phyloP scores from a whole-genome alignment of 306 rosid species.

The Fragaria nilgerrensis region DNA sequence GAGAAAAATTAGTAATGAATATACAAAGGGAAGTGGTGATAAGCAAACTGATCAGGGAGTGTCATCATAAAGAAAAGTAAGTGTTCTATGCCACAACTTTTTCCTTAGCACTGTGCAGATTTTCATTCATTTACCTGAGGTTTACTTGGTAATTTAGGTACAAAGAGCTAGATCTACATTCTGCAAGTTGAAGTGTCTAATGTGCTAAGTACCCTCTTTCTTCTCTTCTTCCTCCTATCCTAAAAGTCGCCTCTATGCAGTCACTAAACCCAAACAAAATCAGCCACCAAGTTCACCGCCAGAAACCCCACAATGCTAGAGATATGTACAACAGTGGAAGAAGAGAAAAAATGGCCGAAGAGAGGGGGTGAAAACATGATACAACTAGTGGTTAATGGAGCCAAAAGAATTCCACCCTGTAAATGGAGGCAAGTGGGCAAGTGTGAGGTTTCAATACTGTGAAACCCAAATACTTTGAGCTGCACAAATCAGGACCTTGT shows the following conservation, averaged over 20 bases:
- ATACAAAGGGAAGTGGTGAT: neutral
- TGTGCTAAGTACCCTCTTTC: neutral
- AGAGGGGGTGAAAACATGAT: neutral
- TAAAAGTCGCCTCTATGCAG: neutral
- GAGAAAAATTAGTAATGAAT: neutral
- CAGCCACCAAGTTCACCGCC: neutral
- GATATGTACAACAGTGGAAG: constrained; percentile 4
- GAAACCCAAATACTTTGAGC: neutral
- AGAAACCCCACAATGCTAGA: constrained; percentile 1
- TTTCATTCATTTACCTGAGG: neutral
- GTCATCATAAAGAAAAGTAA: neutral
- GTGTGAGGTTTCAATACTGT: constrained; percentile 2
- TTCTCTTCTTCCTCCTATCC: constrained; percentile 5
- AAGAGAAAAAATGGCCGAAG: neutral
- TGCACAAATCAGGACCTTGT: constrained; percentile 11
- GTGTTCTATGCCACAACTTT: neutral
- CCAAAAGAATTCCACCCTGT: constrained; percentile 1
- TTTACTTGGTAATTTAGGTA: neutral
- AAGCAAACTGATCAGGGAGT: neutral
- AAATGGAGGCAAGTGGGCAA: constrained; percentile 5
- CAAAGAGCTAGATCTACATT: constrained; percentile 12
- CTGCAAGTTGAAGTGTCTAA: neutral
- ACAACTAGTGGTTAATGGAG: neutral
- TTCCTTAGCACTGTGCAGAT: neutral
- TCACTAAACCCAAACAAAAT: neutral